Conservation (phyloP, 116 monocot species). For the Dioscorea cayenensis region DNA sequence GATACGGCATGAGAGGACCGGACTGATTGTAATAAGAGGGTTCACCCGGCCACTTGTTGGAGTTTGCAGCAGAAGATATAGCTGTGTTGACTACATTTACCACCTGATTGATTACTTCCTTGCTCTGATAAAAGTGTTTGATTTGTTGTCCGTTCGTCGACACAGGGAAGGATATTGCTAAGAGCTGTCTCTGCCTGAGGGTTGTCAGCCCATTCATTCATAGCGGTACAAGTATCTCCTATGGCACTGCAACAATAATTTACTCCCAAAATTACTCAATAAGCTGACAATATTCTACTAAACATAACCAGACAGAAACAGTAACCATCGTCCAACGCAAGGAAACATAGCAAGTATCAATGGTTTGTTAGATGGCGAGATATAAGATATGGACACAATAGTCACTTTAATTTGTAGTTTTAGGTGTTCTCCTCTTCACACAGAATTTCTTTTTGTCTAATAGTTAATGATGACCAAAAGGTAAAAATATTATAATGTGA, state of each 20-base stretch:
- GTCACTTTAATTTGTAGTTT: too few relatives aligned
- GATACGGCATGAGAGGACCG: conserved; percentile 54
- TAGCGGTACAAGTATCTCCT: conserved; percentile 68
- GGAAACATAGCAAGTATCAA: too few relatives aligned
- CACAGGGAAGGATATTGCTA: conserved; percentile 75
- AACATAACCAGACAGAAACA: background rate
- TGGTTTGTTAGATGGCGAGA: too few relatives aligned
- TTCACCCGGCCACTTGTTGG: conserved; percentile 5
- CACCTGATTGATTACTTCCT: conserved; percentile 57
- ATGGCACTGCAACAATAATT: conserved; percentile 45
- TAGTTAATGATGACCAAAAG: too few relatives aligned
- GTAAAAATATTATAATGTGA: too few relatives aligned
- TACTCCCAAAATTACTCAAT: background rate
- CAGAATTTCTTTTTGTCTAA: too few relatives aligned
- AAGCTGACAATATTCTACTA: too few relatives aligned
- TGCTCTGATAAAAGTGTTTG: conserved; percentile 63
- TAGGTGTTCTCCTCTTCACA: too few relatives aligned
- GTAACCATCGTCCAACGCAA: background rate
- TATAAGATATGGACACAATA: too few relatives aligned
- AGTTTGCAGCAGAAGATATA: conserved; percentile 51
- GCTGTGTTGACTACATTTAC: conserved; percentile 70
- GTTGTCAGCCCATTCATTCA: conserved; percentile 77
- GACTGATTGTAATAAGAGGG: conserved; percentile 53
- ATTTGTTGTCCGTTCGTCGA: conserved; percentile 61
- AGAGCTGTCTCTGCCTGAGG: conserved; percentile 83